These are phyloP conservation scores for Rosa hybrid DNA, from an alignment of 331 rosid genomes.

Conservation along the genomic window DNA sequence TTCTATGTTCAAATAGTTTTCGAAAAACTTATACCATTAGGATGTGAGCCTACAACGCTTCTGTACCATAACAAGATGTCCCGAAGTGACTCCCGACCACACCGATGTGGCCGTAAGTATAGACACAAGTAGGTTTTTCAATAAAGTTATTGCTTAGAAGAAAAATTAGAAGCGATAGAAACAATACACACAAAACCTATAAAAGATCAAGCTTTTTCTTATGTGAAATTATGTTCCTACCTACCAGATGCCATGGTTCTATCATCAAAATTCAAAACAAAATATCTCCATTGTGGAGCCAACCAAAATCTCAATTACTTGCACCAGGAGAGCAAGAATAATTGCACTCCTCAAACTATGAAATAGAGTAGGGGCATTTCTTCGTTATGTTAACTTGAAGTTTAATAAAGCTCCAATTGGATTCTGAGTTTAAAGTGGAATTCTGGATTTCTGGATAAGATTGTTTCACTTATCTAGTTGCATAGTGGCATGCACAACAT, in stretches of 20 bases:
- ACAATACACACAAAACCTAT: neutral
- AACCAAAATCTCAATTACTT: neutral
- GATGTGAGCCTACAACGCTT: neutral
- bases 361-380: neutral
- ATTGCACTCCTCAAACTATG: neutral
- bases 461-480: neutral
- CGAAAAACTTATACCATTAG: neutral
- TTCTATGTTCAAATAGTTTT: neutral
- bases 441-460: neutral
- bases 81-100: neutral
- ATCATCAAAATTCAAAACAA: neutral
- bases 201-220: neutral
- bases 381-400: neutral
- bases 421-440: neutral
- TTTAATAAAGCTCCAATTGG: neutral
- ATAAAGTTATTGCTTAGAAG: neutral
- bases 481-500: neutral
- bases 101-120: neutral
- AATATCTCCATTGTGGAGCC: slow-evolving; percentile 12
- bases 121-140: neutral
- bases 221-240: slow-evolving; percentile 14
- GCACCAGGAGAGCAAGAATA: neutral
- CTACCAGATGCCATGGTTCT: neutral
- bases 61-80: neutral
- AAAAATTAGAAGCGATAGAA: neutral